These are phyloP conservation scores for Blastobotrys capitulatus DNA, from an alignment of 1,139 yeast species.

Conservation along the genomic window DNA sequence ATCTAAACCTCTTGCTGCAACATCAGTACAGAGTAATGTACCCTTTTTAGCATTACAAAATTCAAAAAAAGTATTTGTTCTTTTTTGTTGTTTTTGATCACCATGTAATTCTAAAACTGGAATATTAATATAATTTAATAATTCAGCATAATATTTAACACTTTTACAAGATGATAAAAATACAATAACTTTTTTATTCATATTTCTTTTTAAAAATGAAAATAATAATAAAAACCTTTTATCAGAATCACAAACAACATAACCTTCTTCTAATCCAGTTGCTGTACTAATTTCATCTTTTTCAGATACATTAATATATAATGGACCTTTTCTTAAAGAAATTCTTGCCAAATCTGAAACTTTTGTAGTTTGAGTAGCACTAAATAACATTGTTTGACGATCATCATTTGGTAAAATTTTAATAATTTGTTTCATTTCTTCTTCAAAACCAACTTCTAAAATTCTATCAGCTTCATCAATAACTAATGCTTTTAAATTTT, in stretches of 20 bases:
- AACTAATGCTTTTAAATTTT: slow-evolving; percentile 86
- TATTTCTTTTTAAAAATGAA: slow-evolving; percentile 86
- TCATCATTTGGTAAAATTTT: slow-evolving; percentile 89
- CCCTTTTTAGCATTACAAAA: slow-evolving; percentile 97
- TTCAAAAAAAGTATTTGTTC: slow-evolving; percentile 96
- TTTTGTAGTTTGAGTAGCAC: slow-evolving; percentile 98
- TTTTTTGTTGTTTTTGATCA: slow-evolving; percentile 95
- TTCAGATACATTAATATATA: slow-evolving; percentile 89
- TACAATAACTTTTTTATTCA: slow-evolving; percentile 83
- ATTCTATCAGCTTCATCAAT: slow-evolving; percentile 98
- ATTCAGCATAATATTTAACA: slow-evolving; percentile 92
- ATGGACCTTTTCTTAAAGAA: slow-evolving; percentile 90
- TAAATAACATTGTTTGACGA: slow-evolving; percentile 94
- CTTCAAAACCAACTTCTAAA: slow-evolving; percentile 95
- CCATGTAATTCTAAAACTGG: slow-evolving; percentile 97
- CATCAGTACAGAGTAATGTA: slow-evolving; percentile 89
- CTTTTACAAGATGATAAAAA: slow-evolving; percentile 95
- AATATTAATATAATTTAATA: slow-evolving; percentile 87
- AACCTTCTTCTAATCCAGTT: slow-evolving; percentile 96
- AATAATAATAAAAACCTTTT: slow-evolving; percentile 84
- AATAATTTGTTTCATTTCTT: slow-evolving; percentile 95
- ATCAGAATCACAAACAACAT: slow-evolving; percentile 95
- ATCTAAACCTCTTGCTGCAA: slow-evolving; percentile 97
- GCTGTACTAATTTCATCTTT: slow-evolving; percentile 80
- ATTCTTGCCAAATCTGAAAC: slow-evolving; percentile 98